Evolutionary conservation across 139 green algal genomes (phyloP).

Genomic region (Zygnema cylindricum): DNA sequence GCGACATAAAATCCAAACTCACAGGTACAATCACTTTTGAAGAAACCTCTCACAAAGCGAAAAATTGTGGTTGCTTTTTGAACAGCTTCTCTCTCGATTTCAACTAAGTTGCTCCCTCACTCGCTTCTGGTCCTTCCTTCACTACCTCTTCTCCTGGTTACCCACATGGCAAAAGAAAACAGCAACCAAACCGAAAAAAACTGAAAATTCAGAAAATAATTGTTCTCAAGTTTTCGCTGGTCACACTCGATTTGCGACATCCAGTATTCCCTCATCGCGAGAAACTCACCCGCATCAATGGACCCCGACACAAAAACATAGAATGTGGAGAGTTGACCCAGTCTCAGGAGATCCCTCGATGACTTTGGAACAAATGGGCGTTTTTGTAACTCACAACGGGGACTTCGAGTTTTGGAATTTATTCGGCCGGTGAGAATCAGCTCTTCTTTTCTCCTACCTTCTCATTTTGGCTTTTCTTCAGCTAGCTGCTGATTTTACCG

Average conservation of each 20-base stretch:
- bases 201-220: neutral
- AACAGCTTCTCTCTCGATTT: neutral
- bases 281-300: slow-evolving; percentile 61
- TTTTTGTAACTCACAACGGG: slow-evolving; percentile 62
- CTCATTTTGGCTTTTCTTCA: neutral
- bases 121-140: neutral
- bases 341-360: neutral
- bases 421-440: slow-evolving; percentile 48
- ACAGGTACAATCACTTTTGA: neutral
- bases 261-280: slow-evolving; percentile 37
- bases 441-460: slow-evolving; percentile 8
- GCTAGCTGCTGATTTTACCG: neutral
- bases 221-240: slow-evolving; percentile 26
- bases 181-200: neutral
- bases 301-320: neutral
- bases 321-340: neutral
- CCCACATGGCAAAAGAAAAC: neutral
- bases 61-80: neutral
- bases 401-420: slow-evolving; percentile 65
- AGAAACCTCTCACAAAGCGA: neutral
- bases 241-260: slow-evolving; percentile 62
- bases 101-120: neutral
- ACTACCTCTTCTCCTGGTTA: neutral
- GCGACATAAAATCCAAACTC: neutral
- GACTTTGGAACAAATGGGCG: slow-evolving; percentile 12